Percentiles rank a stretch among this genome's conserved stretches.
These are phyloP conservation scores for Grifola frondosa DNA, from an alignment of 1,284 basidiomycete genomes.

Conservation along the genomic window DNA sequence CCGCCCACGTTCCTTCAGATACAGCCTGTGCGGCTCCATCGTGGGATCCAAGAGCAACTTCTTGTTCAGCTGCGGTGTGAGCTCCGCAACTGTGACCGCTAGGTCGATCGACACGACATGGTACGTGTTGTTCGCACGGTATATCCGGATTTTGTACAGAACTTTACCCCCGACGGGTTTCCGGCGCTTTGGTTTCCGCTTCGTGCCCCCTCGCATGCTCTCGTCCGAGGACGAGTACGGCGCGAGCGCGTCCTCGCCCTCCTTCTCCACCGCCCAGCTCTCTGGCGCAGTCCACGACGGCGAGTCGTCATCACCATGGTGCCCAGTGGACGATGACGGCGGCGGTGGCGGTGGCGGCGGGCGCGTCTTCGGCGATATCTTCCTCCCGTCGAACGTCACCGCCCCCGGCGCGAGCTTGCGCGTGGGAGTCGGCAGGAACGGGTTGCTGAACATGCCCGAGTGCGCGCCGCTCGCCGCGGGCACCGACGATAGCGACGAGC, in stretches of 20 bases:
- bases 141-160: conserved; percentile 68
- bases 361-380: conserved; percentile 52
- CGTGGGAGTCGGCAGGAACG: conserved; percentile 30
- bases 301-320: conserved; percentile 31
- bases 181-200: conserved; percentile 16
- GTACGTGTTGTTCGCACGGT: conserved; percentile 74
- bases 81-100: conserved; percentile 67
- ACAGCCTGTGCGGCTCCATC: conserved; percentile 69
- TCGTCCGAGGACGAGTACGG: conserved; percentile 51
- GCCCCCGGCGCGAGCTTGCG: conserved; percentile 19
- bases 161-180: conserved; percentile 14
- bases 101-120: conserved; percentile 69
- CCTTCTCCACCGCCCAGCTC: conserved; percentile 58
- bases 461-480: conserved; percentile 24
- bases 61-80: conserved; percentile 63
- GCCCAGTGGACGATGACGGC: too few relatives aligned
- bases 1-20: conserved; percentile 82
- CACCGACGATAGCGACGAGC: conserved; percentile 27
- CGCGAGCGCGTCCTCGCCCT: conserved; percentile 40
- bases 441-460: conserved; percentile 26
- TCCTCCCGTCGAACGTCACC: conserved; percentile 32
- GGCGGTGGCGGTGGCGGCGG: conserved; percentile 6
- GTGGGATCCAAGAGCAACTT: conserved; percentile 53
- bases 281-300: conserved; percentile 55
- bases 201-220: conserved; percentile 21